Percentiles rank a stretch among this genome's conserved stretches.
Evolutionary conservation across 2,329 filamentous ascomycete species (phyloP).

Genomic region (Cercospora sojina): DNA sequence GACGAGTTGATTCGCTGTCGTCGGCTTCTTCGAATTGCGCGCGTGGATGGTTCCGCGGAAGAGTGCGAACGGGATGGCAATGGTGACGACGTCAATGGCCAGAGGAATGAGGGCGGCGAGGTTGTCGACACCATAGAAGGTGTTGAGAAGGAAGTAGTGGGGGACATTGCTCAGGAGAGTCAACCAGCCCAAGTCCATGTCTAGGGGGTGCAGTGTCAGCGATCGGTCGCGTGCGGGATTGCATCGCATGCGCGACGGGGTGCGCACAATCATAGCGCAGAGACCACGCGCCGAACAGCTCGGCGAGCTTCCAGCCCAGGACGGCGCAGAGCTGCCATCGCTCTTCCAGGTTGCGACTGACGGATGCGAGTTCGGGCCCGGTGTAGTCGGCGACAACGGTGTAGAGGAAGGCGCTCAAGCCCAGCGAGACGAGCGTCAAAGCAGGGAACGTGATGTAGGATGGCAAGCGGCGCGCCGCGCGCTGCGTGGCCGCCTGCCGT

Average conservation of each 20-base stretch:
- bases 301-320: constrained; percentile 59
- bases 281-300: constrained; percentile 72
- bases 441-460: constrained; percentile 43
- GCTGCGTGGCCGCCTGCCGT: constrained; percentile 13
- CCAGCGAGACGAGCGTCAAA: constrained; percentile 56
- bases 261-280: constrained; percentile 68
- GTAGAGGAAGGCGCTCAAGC: constrained; percentile 64
- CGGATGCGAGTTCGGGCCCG: constrained; percentile 63
- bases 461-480: constrained; percentile 33
- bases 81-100: constrained; percentile 66
- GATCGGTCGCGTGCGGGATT: not conserved
- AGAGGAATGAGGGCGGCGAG: constrained; percentile 62
- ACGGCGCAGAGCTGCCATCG: constrained; percentile 60
- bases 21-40: constrained; percentile 54
- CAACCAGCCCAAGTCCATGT: constrained; percentile 47
- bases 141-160: constrained; percentile 69
- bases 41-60: constrained; percentile 66
- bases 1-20: constrained; percentile 48
- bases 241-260: not conserved
- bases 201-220: constrained; percentile 30
- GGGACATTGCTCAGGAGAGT: constrained; percentile 70
- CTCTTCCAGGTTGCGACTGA: constrained; percentile 64
- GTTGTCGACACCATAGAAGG: constrained; percentile 72
- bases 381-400: constrained; percentile 60
- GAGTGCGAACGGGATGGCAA: constrained; percentile 71